Percentiles rank a stretch among this genome's conserved stretches.
These are phyloP conservation scores for Phytophthora rubi DNA, from an alignment of 352 stramenopile genomes.

Conservation along the genomic window DNA sequence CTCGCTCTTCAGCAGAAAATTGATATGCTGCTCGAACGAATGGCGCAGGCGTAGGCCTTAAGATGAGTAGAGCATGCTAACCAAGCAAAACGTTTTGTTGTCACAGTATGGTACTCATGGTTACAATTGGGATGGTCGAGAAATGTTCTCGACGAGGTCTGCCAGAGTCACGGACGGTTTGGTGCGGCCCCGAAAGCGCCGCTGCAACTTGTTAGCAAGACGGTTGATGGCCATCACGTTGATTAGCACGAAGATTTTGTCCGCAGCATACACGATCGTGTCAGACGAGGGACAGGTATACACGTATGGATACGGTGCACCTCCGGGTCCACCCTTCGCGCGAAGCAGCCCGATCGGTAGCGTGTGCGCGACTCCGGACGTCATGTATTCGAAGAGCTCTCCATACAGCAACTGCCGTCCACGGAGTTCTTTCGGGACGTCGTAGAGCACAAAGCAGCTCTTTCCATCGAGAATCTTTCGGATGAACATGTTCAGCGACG, in stretches of 20 bases:
- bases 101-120: not conserved
- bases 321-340: constrained; percentile 49
- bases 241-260: constrained; percentile 88
- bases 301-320: constrained; percentile 76
- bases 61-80: not conserved
- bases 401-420: constrained; percentile 59
- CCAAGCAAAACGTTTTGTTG: not conserved
- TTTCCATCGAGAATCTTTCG: constrained; percentile 85
- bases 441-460: constrained; percentile 87
- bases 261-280: constrained; percentile 65
- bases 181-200: constrained; percentile 57
- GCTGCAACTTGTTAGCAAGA: constrained; percentile 81
- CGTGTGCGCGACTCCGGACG: constrained; percentile 64
- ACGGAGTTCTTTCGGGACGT: constrained; percentile 68
- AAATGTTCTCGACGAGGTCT: constrained; percentile 34
- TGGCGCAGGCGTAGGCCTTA: not conserved
- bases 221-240: constrained; percentile 76
- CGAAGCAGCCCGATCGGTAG: constrained; percentile 83
- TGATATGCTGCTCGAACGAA: constrained; percentile 7
- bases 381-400: constrained; percentile 83
- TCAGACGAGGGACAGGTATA: constrained; percentile 78
- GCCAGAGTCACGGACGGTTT: constrained; percentile 32
- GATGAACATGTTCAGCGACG: constrained; percentile 86
- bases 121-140: constrained; percentile 25
- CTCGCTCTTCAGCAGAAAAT: constrained; percentile 3